Evolutionary conservation across 1,284 basidiomycete species (phyloP).

Genomic region (Papiliotrema flavescens): DNA sequence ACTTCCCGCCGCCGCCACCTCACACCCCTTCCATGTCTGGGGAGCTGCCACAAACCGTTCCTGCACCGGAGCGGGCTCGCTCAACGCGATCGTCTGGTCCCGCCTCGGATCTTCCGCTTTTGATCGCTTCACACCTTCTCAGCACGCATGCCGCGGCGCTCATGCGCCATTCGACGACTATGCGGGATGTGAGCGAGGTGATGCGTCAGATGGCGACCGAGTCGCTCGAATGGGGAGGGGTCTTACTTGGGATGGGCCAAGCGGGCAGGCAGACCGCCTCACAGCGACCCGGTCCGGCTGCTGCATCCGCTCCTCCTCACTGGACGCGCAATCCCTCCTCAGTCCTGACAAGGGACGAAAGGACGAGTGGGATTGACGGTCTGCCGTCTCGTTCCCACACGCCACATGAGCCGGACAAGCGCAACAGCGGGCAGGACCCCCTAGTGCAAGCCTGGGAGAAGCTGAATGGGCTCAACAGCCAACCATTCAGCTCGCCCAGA

Average conservation of each 20-base stretch:
- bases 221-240: conserved; percentile 28
- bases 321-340: not conserved
- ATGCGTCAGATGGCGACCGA: conserved; percentile 29
- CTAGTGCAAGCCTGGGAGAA: not conserved
- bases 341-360: not conserved
- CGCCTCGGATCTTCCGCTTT: conserved; percentile 12
- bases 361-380: not conserved
- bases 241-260: conserved; percentile 20
- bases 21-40: conserved; percentile 4
- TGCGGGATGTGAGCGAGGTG: conserved; percentile 19
- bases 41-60: not conserved
- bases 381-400: not conserved
- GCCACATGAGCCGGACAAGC: not conserved
- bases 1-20: conserved; percentile 4
- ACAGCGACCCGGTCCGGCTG: not conserved
- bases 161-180: conserved; percentile 21
- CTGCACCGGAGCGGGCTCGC: not conserved
- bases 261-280: not conserved
- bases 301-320: not conserved
- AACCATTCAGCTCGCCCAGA: not conserved
- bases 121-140: conserved; percentile 33
- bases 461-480: not conserved
- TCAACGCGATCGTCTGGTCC: not conserved
- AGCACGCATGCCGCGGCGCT: conserved; percentile 29
- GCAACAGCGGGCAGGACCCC: not conserved